Evolutionary conservation across 1,284 basidiomycete species (phyloP).

Genomic region (Puccinia horiana): DNA sequence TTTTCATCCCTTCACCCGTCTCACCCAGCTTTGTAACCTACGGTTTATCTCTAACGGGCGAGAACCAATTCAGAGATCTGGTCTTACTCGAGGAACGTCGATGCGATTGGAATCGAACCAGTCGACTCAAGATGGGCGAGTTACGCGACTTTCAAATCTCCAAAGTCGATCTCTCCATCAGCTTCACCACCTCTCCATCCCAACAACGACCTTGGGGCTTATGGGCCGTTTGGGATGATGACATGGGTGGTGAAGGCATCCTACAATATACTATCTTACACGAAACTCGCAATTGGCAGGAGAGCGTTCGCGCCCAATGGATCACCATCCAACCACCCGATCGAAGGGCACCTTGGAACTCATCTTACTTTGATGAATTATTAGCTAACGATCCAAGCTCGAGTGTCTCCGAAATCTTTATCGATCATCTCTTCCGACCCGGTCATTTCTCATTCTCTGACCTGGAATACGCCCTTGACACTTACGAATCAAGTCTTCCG

Average conservation of each 20-base stretch:
- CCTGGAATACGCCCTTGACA: slow-evolving; percentile 74
- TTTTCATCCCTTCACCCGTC: slow-evolving; percentile 38
- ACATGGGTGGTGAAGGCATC: slow-evolving; percentile 53
- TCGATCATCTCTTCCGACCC: slow-evolving; percentile 77
- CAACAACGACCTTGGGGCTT: slow-evolving; percentile 57
- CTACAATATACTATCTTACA: slow-evolving; percentile 50
- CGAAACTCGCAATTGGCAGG: slow-evolving; percentile 38
- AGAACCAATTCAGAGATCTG: slow-evolving; percentile 39
- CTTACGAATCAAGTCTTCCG: slow-evolving; percentile 71
- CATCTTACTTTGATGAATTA: slow-evolving; percentile 74
- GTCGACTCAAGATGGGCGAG: slow-evolving; percentile 21
- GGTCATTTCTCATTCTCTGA: slow-evolving; percentile 81
- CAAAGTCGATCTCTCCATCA: slow-evolving; percentile 22
- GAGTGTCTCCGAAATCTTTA: slow-evolving; percentile 68
- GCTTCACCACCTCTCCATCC: slow-evolving; percentile 18
- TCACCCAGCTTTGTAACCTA: slow-evolving; percentile 44
- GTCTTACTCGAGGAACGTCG: slow-evolving; percentile 38
- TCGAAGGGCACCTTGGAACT: slow-evolving; percentile 66
- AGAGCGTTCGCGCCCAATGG: slow-evolving; percentile 43
- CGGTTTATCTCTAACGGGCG: slow-evolving; percentile 32
- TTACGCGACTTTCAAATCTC: slow-evolving; percentile 48
- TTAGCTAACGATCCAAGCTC: slow-evolving; percentile 66
- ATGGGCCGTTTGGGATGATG: slow-evolving; percentile 61
- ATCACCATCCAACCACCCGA: slow-evolving; percentile 63
- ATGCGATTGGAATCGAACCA: slow-evolving; percentile 12